These are phyloP conservation scores for Amanita rimosa DNA, from an alignment of 768 basidiomycete species.

Conservation along the genomic window DNA sequence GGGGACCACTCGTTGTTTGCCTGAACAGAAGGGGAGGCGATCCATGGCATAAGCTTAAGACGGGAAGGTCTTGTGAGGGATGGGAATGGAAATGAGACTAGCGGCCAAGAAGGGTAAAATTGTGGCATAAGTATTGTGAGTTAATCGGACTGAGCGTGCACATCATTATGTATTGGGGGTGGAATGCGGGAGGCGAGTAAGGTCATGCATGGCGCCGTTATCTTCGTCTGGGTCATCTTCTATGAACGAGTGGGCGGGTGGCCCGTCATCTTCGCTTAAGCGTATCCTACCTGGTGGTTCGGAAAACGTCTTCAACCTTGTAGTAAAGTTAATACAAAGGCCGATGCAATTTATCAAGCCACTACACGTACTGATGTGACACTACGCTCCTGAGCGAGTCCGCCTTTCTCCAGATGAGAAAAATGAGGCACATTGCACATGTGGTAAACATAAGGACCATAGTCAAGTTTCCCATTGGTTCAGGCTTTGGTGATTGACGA, in stretches of 20 bases:
- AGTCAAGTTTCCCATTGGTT: conserved; percentile 49
- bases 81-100: too few relatives aligned
- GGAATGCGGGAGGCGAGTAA: background rate
- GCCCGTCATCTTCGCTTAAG: conserved; percentile 61
- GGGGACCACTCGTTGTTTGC: too few relatives aligned
- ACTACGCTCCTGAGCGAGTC: conserved; percentile 44
- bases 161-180: background rate
- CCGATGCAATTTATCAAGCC: too few relatives aligned
- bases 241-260: conserved; percentile 57
- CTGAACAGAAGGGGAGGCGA: too few relatives aligned
- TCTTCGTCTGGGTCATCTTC: conserved; percentile 49
- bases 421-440: conserved; percentile 44
- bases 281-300: conserved; percentile 47
- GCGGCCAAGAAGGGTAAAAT: background rate
- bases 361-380: conserved; percentile 48
- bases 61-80: too few relatives aligned
- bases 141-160: background rate
- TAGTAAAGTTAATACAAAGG: background rate
- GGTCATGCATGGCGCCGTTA: conserved; percentile 15
- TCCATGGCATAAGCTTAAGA: too few relatives aligned
- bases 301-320: conserved; percentile 47
- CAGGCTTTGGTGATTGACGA: conserved; percentile 45
- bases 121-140: background rate
- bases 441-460: conserved; percentile 46
- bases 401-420: conserved; percentile 54